Base-by-base conservation (phyloP, 2,329 filamentous ascomycete genomes). In the Trichoderma harzianum region DNA sequence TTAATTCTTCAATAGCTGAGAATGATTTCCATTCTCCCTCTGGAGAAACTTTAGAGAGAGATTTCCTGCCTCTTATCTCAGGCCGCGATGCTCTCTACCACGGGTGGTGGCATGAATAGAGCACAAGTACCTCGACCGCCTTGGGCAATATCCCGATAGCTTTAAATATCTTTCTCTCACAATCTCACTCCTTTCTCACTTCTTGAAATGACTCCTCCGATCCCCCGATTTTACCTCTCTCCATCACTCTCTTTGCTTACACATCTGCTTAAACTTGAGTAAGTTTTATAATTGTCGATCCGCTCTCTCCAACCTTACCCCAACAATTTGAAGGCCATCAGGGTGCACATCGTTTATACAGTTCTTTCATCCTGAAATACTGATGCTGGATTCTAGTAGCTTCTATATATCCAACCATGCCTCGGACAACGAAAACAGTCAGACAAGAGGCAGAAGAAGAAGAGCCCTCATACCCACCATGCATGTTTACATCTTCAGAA, bases 381-480 rank as follows among this genome's bases (percentile, higher is more conserved):
- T n/a, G 24, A 21, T 3, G 21, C 57, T 60, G 34, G n/a, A n/a
- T 10, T 21, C 10, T 21, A 18, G 21, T 3, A 61, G 12, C n/a
- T 18, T n/a, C n/a, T 11, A 61, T 7, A 30, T 39, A 12, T 26
- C 3, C 24, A 58, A 14, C 7, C 32, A 67, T 67, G 64, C 8
- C 64, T 21, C 32, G 1, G 26, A 16, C 24, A 11, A 11, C 51
- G 8, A 28, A 4, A 11, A n/a, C 24, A 7, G 16, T 5, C 5
- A 21, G 57, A 12, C 12, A 18, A 21, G 10, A 39, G 11, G 10
- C 18, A 3, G 21, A 26, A 66, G 16, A 28, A 26, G 26, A 8
- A 16, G 16, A 26, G 12, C 16, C 36, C 2, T 12, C 14, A 14
- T 73, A 73, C 30, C 73, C 69, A 0, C 69, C 72, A 14, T 73